Conservation (phyloP, 2,329 filamentous ascomycete genomes). For the Arachnomyces sp. region DNA sequence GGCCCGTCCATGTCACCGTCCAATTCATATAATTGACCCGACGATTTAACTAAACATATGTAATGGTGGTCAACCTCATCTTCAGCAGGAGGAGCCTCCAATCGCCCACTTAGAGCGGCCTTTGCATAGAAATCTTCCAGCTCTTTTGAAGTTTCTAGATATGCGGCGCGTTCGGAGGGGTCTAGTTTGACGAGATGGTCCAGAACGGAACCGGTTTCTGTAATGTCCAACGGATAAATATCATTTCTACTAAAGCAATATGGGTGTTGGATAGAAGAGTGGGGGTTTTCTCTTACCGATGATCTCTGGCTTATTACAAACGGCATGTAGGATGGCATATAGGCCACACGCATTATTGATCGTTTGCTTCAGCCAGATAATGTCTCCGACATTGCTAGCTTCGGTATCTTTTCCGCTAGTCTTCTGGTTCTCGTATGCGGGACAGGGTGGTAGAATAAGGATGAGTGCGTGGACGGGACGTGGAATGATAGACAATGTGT, state of each 20-base stretch:
- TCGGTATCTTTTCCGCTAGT: neutral
- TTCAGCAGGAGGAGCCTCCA: conserved; percentile 7
- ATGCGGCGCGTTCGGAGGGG: conserved; percentile 1
- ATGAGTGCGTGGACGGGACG: conserved; percentile 9
- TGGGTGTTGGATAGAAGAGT: neutral
- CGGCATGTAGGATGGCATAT: conserved; percentile 13
- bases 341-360: conserved; percentile 14
- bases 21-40: conserved; percentile 7
- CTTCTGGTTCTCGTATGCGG: conserved; percentile 8
- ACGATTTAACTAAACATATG: conserved; percentile 10
- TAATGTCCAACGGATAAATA: no score
- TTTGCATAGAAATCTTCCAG: conserved; percentile 5
- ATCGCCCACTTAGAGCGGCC: conserved; percentile 7
- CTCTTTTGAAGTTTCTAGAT: conserved; percentile 5
- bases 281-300: conserved; percentile 5
- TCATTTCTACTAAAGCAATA: no score
- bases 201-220: conserved; percentile 2
- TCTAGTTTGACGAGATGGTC: conserved; percentile 2
- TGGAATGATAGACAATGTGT: conserved; percentile 4
- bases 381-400: neutral
- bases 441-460: conserved; percentile 9
- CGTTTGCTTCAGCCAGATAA: conserved; percentile 9
- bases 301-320: conserved; percentile 8
- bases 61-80: conserved; percentile 12
- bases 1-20: conserved; percentile 4